phyloP scores from a whole-genome alignment of 2,329 filamentous ascomycete genomes.

The Cordyceps sp. region DNA sequence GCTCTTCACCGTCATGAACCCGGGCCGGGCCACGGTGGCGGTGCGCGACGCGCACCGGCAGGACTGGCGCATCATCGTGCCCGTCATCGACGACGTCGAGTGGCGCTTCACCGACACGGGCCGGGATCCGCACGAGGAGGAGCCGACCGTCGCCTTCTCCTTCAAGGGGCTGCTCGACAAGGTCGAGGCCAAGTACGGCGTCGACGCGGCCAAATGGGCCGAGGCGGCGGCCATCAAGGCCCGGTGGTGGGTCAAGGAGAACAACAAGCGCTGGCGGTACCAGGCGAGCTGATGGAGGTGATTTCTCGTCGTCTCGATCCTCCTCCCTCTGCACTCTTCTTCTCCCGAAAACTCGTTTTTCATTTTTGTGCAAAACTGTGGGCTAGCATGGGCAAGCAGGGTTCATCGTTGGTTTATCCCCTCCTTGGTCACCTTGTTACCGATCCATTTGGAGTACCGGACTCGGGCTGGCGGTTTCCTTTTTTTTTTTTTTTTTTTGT shows the following conservation, averaged over 20 bases:
- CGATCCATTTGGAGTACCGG: too few species aligned
- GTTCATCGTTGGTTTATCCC: too few species aligned
- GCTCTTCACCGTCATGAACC: constrained; percentile 11
- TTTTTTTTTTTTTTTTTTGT: too few species aligned
- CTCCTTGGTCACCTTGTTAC: too few species aligned
- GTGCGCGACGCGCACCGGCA: constrained; percentile 7
- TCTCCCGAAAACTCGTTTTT: too few species aligned
- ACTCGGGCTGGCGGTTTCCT: too few species aligned
- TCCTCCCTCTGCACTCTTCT: too few species aligned
- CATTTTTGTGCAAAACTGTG: too few species aligned
- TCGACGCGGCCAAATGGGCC: constrained; percentile 13
- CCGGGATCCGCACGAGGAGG: constrained; percentile 12
- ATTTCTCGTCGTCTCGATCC: too few species aligned
- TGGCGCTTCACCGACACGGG: constrained; percentile 14
- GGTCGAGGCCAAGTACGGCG: constrained; percentile 8
- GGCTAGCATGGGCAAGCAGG: too few species aligned
- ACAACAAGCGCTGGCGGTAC: constrained; percentile 16
- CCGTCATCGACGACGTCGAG: constrained; percentile 10
- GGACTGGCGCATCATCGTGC: constrained; percentile 9
- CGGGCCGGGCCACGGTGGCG: constrained; percentile 8
- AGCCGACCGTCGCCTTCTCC: constrained; percentile 11
- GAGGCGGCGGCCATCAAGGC: constrained; percentile 15
- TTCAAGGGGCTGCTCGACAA: constrained; percentile 6
- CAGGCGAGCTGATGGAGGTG: constrained; percentile 2
- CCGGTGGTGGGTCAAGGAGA: constrained; percentile 18